Evolutionary conservation across 73 alveolate species (phyloP), one percentile per base, ranked within the genome.

Genomic region (Tetrahymena borealis): DNA sequence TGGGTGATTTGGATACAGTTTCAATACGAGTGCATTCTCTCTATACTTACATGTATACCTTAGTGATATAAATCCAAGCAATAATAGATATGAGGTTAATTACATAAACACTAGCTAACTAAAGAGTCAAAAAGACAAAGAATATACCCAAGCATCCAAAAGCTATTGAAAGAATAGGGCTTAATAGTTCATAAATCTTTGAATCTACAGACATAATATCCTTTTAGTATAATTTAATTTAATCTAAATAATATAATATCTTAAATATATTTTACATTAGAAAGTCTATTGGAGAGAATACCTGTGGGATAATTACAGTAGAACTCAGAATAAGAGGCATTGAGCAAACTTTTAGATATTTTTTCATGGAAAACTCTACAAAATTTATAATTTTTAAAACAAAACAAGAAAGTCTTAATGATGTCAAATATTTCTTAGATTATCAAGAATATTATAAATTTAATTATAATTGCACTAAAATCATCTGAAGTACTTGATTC

Each of bases 11-110:
- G 1, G 95, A 92, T 13, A 92, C 90, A 16, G 95, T 78, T 92
- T 92, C 95, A 39, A 92, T 92, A 38, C 95, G 90, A 37, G 90
- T 92, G 11, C 60, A 20, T 92, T 92, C 95, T 92, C 92, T 90
- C 28, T 60, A 60, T 24, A 60, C 10, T 15, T 20, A 1, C n/a
- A 35, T 60, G 37, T 60, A 60, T 24, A 60, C 15, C 28, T 60
- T 60, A 60, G 85, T 60, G 9, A 60, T n/a, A 0, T 1, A n/a
- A 60, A 60, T 28, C 85, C 85, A 60, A 0, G 28, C 5, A 24
- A 60, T 60, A 1, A 60, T 60, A n/a, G 85, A 32, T 24, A 60
- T 20, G 1, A 60, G n/a, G 38, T 60, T 60, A 20, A 6, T 35
- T 60, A 60, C 28, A 35, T 60, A 60, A 3, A 60, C 11, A 60